A percentile compares a stretch with the other conserved stretches of the same genome.
Evolutionary conservation across 1,284 basidiomycete species (phyloP).

Genomic region (Baeospora myosura): DNA sequence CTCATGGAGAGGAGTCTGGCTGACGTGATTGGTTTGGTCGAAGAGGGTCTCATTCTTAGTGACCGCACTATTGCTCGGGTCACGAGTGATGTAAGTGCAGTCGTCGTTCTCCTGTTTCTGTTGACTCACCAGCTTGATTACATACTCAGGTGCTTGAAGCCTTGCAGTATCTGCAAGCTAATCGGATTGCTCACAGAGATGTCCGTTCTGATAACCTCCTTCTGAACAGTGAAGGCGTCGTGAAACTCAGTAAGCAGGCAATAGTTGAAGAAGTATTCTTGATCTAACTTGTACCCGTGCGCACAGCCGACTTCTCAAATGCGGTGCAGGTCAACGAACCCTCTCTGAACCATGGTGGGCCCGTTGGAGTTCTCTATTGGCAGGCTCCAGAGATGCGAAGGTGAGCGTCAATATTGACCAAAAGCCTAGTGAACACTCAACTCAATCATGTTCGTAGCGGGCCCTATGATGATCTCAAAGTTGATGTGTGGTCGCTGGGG

Average conservation of each 20-base stretch:
- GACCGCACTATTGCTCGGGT: slow-evolving; percentile 66
- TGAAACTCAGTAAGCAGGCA: slow-evolving; percentile 64
- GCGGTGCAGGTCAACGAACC: slow-evolving; percentile 48
- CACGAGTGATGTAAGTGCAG: slow-evolving; percentile 59
- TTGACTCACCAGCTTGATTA: slow-evolving; percentile 8
- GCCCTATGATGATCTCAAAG: slow-evolving; percentile 63
- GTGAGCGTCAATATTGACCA: slow-evolving; percentile 29
- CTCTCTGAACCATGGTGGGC: slow-evolving; percentile 43
- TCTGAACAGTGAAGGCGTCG: slow-evolving; percentile 53
- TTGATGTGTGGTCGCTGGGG: slow-evolving; percentile 75
- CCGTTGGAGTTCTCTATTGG: slow-evolving; percentile 70
- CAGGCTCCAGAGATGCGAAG: slow-evolving; percentile 67
- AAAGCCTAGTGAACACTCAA: slow-evolving; percentile 1
- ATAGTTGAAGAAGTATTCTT: slow-evolving; percentile 3
- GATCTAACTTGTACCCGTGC: slow-evolving; percentile 1
- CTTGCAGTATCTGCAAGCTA: slow-evolving; percentile 52
- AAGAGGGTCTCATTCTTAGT: slow-evolving; percentile 49
- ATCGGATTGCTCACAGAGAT: slow-evolving; percentile 69
- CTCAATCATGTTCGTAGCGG: slow-evolving; percentile 34
- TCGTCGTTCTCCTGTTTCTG: slow-evolving; percentile 4
- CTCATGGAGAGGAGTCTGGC: slow-evolving; percentile 78
- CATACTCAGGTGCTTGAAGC: slow-evolving; percentile 49
- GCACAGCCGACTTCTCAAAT: slow-evolving; percentile 69
- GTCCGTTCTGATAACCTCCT: slow-evolving; percentile 74
- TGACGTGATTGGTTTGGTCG: slow-evolving; percentile 60